Base-by-base conservation (phyloP, 2,329 filamentous ascomycete genomes). In the Penicillium sp. region DNA sequence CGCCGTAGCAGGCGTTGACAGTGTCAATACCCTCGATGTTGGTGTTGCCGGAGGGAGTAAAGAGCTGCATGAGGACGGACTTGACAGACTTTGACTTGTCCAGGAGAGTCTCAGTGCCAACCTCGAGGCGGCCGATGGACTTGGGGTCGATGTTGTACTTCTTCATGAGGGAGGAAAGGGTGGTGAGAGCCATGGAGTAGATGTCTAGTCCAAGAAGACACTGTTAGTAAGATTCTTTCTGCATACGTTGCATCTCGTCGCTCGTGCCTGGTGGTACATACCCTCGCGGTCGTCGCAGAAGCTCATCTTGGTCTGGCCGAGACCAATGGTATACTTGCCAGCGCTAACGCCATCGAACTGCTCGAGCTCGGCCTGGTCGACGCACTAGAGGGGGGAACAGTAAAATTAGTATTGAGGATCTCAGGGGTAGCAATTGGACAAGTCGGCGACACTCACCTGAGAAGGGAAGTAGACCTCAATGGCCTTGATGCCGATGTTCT, bases 31-130 rank as follows among this genome's bases (percentile, higher is more conserved):
- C 90, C 81, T 94, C 90, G 62, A 94, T 82, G 81, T 90, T 92
- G 81, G 87, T 90, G 82, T 94, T 94, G 70, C 90, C 88, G 54
- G 76, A 76, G 37, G 79, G 74, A 73, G 88, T 86, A 70, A 94
- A 92, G 48, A 94, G 84, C 82, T 93, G 90, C 90, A 94, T 94
- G 66, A 94, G 81, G 63, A 94, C 90, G 34, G 90, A 89, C 85
- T 94, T 94, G 81, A 93, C 90, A 48, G 90, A 93, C 84, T 94
- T 94, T 75, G 90, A 93, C 83, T 94, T 94, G 85, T 94, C 90
- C 73, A 94, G 82, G 58, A 94, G 82, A 65, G 90, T 94, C 84
- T 94, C 90, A 56, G 90, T 94, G 72, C 90, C 90, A 71, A 94
- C 90, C 81, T 94, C 90, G 72, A 94, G 83, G 71, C 90, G 89